A percentile compares a stretch with the other conserved stretches of the same genome.
These are phyloP conservation scores for Colletotrichum aenigma DNA, from an alignment of 2,329 filamentous ascomycete species.

Conservation along the genomic window DNA sequence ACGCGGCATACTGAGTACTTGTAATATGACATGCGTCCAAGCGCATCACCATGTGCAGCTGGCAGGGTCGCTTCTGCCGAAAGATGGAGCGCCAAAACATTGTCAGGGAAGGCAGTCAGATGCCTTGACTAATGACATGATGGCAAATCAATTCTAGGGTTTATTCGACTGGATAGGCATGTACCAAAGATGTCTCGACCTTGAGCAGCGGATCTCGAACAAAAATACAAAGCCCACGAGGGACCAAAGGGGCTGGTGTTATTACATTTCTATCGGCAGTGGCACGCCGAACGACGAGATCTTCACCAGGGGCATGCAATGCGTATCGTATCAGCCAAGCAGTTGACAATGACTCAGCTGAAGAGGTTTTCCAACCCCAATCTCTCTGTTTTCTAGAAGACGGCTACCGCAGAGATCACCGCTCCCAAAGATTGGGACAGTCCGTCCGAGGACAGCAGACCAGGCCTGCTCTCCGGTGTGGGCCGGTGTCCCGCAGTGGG, in stretches of 20 bases:
- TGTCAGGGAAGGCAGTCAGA: background rate
- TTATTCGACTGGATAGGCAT: background rate
- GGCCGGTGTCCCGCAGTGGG: background rate
- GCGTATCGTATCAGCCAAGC: background rate
- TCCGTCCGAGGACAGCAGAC: background rate
- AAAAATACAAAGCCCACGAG: background rate
- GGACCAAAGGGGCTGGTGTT: background rate
- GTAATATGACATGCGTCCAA: constrained; percentile 3
- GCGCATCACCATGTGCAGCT: background rate
- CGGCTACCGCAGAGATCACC: background rate
- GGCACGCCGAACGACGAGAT: background rate
- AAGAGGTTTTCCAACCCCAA: background rate
- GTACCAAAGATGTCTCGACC: background rate
- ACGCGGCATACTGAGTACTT: background rate
- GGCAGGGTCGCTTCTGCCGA: background rate
- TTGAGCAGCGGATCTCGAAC: background rate
- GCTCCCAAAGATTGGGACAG: background rate
- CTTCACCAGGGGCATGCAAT: background rate
- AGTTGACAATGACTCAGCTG: background rate
- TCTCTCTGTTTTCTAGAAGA: background rate
- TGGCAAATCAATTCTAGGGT: background rate
- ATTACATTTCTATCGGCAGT: background rate
- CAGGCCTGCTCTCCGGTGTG: background rate
- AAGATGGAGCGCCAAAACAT: background rate
- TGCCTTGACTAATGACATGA: background rate